Percentiles rank a stretch among this genome's conserved stretches.
These are phyloP conservation scores for Periconia digitata DNA, from an alignment of 2,329 filamentous ascomycete genomes.

Conservation along the genomic window DNA sequence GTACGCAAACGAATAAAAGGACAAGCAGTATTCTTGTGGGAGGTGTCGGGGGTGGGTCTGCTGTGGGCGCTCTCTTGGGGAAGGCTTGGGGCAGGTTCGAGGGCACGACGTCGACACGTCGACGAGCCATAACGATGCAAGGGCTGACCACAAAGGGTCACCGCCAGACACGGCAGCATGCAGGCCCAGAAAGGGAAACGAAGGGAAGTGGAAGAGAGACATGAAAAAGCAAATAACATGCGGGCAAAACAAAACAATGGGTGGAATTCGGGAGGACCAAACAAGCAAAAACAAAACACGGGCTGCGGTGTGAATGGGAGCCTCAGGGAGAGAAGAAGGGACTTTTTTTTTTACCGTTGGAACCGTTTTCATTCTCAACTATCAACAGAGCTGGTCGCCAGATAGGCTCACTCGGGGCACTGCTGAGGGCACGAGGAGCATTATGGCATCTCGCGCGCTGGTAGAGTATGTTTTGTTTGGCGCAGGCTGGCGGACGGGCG, in stretches of 20 bases:
- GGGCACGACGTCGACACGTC: not conserved
- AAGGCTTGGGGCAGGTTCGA: not conserved
- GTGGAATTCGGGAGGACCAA: too few species aligned
- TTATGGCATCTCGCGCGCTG: conserved; percentile 44
- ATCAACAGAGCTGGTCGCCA: conserved; percentile 34
- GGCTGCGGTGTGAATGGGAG: not conserved
- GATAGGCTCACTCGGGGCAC: conserved; percentile 40
- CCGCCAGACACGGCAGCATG: not conserved
- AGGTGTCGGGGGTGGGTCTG: conserved; percentile 20
- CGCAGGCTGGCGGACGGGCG: conserved; percentile 7
- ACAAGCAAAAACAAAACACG: conserved; percentile 9
- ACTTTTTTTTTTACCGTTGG: conserved; percentile 41
- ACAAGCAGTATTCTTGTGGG: conserved; percentile 15
- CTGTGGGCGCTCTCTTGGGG: conserved; percentile 17
- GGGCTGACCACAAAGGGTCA: not conserved
- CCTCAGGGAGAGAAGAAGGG: conserved; percentile 22
- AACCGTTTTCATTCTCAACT: conserved; percentile 50
- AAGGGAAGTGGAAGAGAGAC: conserved; percentile 17
- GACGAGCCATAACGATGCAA: not conserved
- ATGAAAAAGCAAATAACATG: conserved; percentile 32
- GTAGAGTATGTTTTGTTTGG: conserved; percentile 20
- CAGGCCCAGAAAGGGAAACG: not conserved
- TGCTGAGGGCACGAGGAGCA: conserved; percentile 42
- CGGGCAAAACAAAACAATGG: conserved; percentile 20
- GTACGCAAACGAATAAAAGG: not conserved